Evolutionary conservation across 495 filamentous ascomycete genomes (phyloP), one percentile per base, ranked within the genome.

Genomic region (Poronia punctata): DNA sequence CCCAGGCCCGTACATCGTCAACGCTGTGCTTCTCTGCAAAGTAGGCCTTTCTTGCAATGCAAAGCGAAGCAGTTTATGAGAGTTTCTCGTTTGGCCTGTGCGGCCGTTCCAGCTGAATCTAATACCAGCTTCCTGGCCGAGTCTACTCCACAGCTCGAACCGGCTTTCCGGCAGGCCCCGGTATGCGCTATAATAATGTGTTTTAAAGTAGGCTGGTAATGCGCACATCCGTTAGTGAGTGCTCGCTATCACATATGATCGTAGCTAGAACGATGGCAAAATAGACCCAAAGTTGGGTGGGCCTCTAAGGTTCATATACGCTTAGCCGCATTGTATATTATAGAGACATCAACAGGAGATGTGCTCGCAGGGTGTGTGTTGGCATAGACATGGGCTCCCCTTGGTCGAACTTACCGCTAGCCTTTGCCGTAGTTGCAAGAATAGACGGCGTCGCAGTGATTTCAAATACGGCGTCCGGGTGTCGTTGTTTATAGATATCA

Each of bases 391-490:
- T n/a, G n/a, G n/a, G n/a, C n/a, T n/a, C n/a, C n/a, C n/a, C n/a
- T n/a, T n/a, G n/a, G n/a, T n/a, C n/a, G n/a, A 29, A 42, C 42
- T 45, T 45, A 45, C 38, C 24, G 18, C 42, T 45, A 9, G n/a
- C 33, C 26, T 45, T 37, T 26, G 76, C 70, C 30, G 71, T 54
- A 0, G 84, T 82, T 44, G 82, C 80, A 15, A 95, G 76, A 53
- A 90, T 82, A 64, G 79, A 95, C 1, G 88, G 83, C 33, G 72
- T 70, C 78, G 83, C 93, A 32, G 67, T 71, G 1, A 83, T 72
- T 14, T 71, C 70, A 63, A 93, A 93, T 15, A 63, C 60, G 12
- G 67, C 66, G 4, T 72, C 68, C 0, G 83, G 78, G 40, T 84
- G 60, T 15, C 54, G 50, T 20, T 60, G 43, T 45, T 68, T 70